Evolutionary conservation across 208 protist species (phyloP).

Genomic region (Trypanosoma scelopori): DNA sequence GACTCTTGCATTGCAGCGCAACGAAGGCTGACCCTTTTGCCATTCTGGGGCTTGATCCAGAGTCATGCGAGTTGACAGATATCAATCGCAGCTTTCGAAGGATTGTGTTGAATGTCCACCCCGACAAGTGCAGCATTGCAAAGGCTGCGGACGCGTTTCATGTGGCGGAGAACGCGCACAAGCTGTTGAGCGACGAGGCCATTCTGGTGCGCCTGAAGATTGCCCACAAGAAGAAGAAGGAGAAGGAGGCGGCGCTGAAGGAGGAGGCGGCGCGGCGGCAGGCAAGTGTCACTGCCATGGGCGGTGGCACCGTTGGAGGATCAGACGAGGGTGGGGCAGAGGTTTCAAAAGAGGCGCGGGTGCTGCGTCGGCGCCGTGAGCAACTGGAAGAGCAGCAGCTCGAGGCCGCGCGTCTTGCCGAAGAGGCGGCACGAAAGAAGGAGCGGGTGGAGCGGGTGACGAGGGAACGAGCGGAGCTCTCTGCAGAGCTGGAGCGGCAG

Average conservation of each 20-base stretch:
- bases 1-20: slow-evolving; percentile 52
- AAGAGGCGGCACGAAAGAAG: slow-evolving; percentile 71
- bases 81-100: slow-evolving; percentile 72
- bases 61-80: slow-evolving; percentile 52
- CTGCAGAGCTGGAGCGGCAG: slow-evolving; percentile 70
- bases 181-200: slow-evolving; percentile 66
- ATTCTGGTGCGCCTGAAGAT: slow-evolving; percentile 71
- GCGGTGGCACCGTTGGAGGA: slow-evolving; percentile 3
- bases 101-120: slow-evolving; percentile 85
- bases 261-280: slow-evolving; percentile 36
- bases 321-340: slow-evolving; percentile 37
- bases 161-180: slow-evolving; percentile 81
- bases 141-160: slow-evolving; percentile 80
- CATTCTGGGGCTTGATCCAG: slow-evolving; percentile 64
- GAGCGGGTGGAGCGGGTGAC: slow-evolving; percentile 52
- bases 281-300: neutral
- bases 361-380: slow-evolving; percentile 47
- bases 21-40: slow-evolving; percentile 51
- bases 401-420: slow-evolving; percentile 68
- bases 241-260: slow-evolving; percentile 35
- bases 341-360: slow-evolving; percentile 29
- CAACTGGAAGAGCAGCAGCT: slow-evolving; percentile 70
- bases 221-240: slow-evolving; percentile 59
- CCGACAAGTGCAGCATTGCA: slow-evolving; percentile 86
- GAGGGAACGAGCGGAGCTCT: slow-evolving; percentile 50